Evolutionary conservation across 2,329 filamentous ascomycete genomes (phyloP), one percentile per base, ranked within the genome.

Genomic region (Tolypocladium endophyticum): DNA sequence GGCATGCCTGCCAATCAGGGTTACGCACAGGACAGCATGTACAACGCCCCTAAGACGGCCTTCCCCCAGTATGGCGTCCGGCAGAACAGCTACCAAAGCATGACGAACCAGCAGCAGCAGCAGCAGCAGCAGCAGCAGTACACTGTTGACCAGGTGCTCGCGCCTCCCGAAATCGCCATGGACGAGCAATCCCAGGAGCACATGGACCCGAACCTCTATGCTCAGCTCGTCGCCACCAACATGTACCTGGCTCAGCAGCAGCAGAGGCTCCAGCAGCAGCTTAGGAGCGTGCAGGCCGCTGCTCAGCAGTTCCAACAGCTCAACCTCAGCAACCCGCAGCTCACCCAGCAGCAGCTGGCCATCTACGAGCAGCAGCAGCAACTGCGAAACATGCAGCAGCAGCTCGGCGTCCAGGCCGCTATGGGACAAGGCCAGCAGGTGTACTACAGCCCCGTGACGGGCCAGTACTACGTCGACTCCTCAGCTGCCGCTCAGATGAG

Each of bases 241-340:
- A 78, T 94, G 71, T 96, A 95, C 70, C 82, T 99, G 57, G 91
- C 92, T 47, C 91, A 96, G 71, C 92, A 96, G 76, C 93, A 97
- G 76, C 92, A 96, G 77, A 88, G 90, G 64, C 85, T 97, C 58
- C 92, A 97, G 76, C 92, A 97, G 76, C 92, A 97, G 76, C 82
- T 97, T 65, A 84, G 91, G 66, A 89, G 79, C 64, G 86, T 97
- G 30, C 94, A 93, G 69, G 86, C 87, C 58, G 89, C 89, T 43
- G 88, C 90, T 61, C 89, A 92, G 74, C 89, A 92, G 73, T 89
- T 92, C 69, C 88, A 92, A 72, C 85, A 84, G 64, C 78, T 96
- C 75, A 91, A 81, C 72, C 72, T 96, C 61, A 87, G 81, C 69
- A 76, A 76, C 58, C 68, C 74, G 8, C 76, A 76, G 67, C 72